Percentiles rank a stretch among this genome's conserved stretches.
These are phyloP conservation scores for Lyophyllum shimeji DNA, from an alignment of 768 basidiomycete genomes.

Conservation along the genomic window DNA sequence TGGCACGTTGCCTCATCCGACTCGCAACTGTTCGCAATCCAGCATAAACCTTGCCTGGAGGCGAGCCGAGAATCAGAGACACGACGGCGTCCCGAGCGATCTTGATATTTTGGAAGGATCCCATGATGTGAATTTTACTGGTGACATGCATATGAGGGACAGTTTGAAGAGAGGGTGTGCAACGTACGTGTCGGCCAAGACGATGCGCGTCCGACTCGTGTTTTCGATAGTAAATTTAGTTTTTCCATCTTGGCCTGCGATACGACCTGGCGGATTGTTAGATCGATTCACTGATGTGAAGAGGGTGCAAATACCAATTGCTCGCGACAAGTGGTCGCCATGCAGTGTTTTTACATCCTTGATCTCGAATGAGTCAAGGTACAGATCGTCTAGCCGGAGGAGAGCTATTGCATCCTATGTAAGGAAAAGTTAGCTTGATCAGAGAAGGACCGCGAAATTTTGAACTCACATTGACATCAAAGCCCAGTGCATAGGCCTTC, in stretches of 20 bases:
- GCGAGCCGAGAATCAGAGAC: constrained; percentile 91
- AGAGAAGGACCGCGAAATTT: not conserved
- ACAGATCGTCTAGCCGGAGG: constrained; percentile 92
- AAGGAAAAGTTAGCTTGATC: not conserved
- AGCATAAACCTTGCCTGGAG: constrained; percentile 92
- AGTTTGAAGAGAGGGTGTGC: not conserved
- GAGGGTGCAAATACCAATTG: constrained; percentile 66
- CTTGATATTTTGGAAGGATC: constrained; percentile 98
- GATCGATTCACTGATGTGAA: not conserved
- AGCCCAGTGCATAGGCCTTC: constrained; percentile 91
- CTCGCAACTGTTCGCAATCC: constrained; percentile 89
- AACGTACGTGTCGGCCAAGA: constrained; percentile 93
- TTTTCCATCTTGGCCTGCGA: constrained; percentile 98
- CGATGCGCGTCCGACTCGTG: constrained; percentile 93
- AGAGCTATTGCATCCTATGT: constrained; percentile 91
- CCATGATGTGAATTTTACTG: constrained; percentile 98
- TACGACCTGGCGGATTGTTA: constrained; percentile 63
- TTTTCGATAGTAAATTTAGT: constrained; percentile 99
- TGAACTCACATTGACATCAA: constrained; percentile 84
- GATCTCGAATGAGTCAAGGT: constrained; percentile 98
- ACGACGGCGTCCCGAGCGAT: constrained; percentile 96
- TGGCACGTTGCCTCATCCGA: constrained; percentile 88
- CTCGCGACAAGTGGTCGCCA: constrained; percentile 97
- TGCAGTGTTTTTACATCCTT: constrained; percentile 98
- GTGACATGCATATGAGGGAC: constrained; percentile 7